phyloP scores from a whole-genome alignment of 371 early-diverging fungal species.

The Rhizopus arrhizus region DNA sequence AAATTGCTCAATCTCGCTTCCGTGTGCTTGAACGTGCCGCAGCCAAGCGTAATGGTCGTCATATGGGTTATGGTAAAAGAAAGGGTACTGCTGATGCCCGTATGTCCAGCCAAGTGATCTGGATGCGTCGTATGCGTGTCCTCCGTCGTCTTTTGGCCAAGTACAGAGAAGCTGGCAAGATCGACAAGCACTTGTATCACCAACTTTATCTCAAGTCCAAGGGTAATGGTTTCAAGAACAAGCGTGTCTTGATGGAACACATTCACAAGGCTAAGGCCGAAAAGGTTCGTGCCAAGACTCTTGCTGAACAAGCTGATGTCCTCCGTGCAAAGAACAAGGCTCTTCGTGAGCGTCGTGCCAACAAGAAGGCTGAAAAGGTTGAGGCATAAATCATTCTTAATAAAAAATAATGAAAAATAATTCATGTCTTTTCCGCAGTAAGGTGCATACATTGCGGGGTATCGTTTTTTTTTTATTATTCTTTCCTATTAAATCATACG shows the following conservation, averaged over 20 bases:
- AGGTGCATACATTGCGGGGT: no score
- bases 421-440: no score
- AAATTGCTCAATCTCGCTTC: slow-evolving; percentile 93
- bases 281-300: slow-evolving; percentile 92
- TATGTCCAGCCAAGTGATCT: slow-evolving; percentile 95
- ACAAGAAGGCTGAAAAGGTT: slow-evolving; percentile 78
- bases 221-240: slow-evolving; percentile 99
- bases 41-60: slow-evolving; percentile 99
- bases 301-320: slow-evolving; percentile 98
- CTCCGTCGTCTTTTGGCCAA: slow-evolving; percentile 97
- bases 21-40: slow-evolving; percentile 91
- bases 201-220: slow-evolving; percentile 97
- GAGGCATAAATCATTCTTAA: slow-evolving; percentile 14
- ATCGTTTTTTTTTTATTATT: no score
- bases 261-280: slow-evolving; percentile 99
- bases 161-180: slow-evolving; percentile 97
- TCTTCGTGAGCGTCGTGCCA: slow-evolving; percentile 92
- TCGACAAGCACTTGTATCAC: slow-evolving; percentile 98
- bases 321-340: slow-evolving; percentile 96
- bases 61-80: slow-evolving; percentile 98
- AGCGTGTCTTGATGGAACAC: slow-evolving; percentile 99
- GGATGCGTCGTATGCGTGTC: slow-evolving; percentile 99
- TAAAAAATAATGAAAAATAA: no score
- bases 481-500: no score
- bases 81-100: slow-evolving; percentile 99